Evolutionary conservation across 139 green algal species (phyloP).

Genomic region (Chlorella sorokiniana): DNA sequence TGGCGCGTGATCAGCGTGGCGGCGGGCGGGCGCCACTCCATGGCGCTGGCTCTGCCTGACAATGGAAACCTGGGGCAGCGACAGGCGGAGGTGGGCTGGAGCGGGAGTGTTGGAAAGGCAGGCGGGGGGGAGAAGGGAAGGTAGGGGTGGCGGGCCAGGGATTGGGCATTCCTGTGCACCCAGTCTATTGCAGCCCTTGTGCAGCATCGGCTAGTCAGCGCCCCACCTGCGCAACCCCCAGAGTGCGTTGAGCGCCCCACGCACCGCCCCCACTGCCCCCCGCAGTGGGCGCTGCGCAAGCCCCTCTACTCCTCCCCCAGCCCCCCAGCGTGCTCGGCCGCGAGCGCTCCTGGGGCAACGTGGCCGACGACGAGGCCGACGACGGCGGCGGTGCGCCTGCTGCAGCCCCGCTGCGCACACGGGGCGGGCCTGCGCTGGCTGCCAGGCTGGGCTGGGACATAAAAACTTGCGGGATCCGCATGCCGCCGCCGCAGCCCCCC

Average conservation of each 20-base stretch:
- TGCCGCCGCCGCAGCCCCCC: no score
- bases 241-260: not conserved
- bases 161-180: no score
- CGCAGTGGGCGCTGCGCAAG: slow-evolving; percentile 25
- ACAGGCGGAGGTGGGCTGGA: slow-evolving; percentile 4
- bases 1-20: slow-evolving; percentile 70
- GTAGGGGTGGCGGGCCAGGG: not conserved
- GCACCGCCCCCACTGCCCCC: no score
- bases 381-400: slow-evolving; percentile 12
- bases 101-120: no score
- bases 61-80: slow-evolving; percentile 19
- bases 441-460: no score
- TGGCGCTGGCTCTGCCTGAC: slow-evolving; percentile 75
- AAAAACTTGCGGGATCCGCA: no score
- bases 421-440: no score
- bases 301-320: slow-evolving; percentile 1
- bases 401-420: not conserved
- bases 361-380: slow-evolving; percentile 19
- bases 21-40: slow-evolving; percentile 67
- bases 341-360: slow-evolving; percentile 21
- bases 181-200: no score
- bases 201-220: no score
- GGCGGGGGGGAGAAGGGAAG: not conserved
- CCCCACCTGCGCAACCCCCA: no score
- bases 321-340: slow-evolving; percentile 1